Evolutionary conservation across 805 yeast species (phyloP), one percentile per base, ranked within the genome.

Genomic region (Teunomyces kruisii): DNA sequence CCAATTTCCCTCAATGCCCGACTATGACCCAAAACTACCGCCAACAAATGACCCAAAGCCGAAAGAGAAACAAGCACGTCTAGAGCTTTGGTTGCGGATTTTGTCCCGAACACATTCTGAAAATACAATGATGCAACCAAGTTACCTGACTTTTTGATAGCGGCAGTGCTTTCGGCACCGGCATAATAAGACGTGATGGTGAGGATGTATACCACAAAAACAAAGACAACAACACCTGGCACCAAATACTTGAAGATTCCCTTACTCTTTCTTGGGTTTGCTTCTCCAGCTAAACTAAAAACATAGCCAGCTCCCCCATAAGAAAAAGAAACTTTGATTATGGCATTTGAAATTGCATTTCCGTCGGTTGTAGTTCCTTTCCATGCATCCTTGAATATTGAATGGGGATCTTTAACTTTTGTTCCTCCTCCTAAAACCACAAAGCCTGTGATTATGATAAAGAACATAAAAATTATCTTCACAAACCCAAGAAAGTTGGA

Each of bases 291-390:
- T 22, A 72, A 64, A 12, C 62, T 64, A 50, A 74, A 65, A 0
- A 71, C 70, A 52, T 74, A 74, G 9, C 52, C 51, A 15, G 67
- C 52, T 32, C 78, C 78, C 40, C 74, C 65, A 46, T 68, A 74
- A 1, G 78, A 62, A 40, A 74, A 74, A 4, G 74, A 59, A 35
- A 70, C 75, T 62, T 54, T 69, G 48, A 75, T 68, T 57, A 74
- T 72, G 1, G 78, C 72, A 46, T 54, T 67, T 8, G 74, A 65
- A 48, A 74, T 74, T 8, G 68, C 58, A 53, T 74, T 70, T 9
- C 76, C 75, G 47, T 65, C 65, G 1, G 59, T 58, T 0, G 76
- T 73, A 2, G 78, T 64, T 1, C 76, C 72, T 27, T 54, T 53
- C 65, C 72, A 68, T 0, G 73, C 58, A 48, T 73, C 54, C 24